Conservation (phyloP, 371 early-diverging fungal genomes). For the Nematocida minor region DNA sequence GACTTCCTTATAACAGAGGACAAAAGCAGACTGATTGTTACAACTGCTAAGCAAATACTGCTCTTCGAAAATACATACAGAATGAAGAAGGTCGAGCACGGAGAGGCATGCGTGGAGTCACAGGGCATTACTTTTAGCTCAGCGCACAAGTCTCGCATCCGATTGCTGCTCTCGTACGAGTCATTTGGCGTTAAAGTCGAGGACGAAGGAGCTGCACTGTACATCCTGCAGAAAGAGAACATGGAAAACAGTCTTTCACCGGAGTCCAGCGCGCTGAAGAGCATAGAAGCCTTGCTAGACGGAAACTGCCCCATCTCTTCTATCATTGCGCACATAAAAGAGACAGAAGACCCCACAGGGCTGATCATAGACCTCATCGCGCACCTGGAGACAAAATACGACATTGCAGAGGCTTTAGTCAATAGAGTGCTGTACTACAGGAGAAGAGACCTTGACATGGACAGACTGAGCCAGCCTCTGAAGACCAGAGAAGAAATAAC, state of each 20-base stretch:
- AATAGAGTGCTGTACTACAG: constrained; percentile 32
- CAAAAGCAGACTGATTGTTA: constrained; percentile 3
- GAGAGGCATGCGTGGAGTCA: not conserved
- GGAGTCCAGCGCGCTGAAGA: not conserved
- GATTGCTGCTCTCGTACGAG: constrained; percentile 15
- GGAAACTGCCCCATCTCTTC: constrained; percentile 35
- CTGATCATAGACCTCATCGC: constrained; percentile 2
- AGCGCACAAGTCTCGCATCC: not conserved
- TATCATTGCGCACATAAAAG: constrained; percentile 28
- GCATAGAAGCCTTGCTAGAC: constrained; percentile 19
- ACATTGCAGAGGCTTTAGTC: constrained; percentile 30
- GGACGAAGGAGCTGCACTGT: not conserved
- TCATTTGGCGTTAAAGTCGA: not conserved
- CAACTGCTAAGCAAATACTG: not conserved
- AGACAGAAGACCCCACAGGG: constrained; percentile 2
- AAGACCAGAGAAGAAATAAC: constrained; percentile 10
- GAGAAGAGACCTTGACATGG: constrained; percentile 24
- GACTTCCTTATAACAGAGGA: constrained; percentile 23
- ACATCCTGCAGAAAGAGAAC: constrained; percentile 13
- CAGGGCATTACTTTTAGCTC: constrained; percentile 18
- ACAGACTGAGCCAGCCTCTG: not conserved
- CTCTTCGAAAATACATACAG: constrained; percentile 24
- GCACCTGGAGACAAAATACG: not conserved
- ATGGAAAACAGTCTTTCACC: not conserved
- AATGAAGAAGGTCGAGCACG: not conserved